Evolutionary conservation across 2,329 filamentous ascomycete species (phyloP).

Genomic region (Exophiala xenobiotica): DNA sequence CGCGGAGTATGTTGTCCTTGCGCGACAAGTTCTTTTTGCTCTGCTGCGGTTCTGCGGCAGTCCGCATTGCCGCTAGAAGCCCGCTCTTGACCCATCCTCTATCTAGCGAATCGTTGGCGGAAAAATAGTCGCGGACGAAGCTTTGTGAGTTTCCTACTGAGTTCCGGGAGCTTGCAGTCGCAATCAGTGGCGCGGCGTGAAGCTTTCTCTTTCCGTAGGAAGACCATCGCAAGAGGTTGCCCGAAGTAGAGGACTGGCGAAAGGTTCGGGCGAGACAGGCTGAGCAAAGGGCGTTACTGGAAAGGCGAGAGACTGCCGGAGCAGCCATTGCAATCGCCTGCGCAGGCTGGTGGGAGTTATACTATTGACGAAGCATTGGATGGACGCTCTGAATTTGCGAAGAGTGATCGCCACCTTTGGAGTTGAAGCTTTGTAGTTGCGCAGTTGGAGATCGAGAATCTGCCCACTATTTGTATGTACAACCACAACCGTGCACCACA

Average conservation of each 20-base stretch:
- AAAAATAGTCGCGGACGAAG: slow-evolving; percentile 32
- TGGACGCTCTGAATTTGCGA: not conserved
- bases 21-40: not conserved
- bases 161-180: slow-evolving; percentile 8
- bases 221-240: slow-evolving; percentile 21
- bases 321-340: slow-evolving; percentile 21
- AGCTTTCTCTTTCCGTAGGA: slow-evolving; percentile 26
- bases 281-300: slow-evolving; percentile 19
- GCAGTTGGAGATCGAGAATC: not conserved
- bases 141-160: slow-evolving; percentile 17
- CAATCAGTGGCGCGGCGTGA: slow-evolving; percentile 17
- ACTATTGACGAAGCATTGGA: not conserved
- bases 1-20: not conserved
- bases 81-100: slow-evolving; percentile 30
- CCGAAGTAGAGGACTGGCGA: slow-evolving; percentile 11
- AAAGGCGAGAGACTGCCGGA: slow-evolving; percentile 22
- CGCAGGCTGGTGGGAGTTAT: slow-evolving; percentile 4
- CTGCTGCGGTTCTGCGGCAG: slow-evolving; percentile 14
- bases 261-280: slow-evolving; percentile 15
- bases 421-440: not conserved
- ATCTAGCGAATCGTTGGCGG: slow-evolving; percentile 31
- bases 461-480: too few species aligned
- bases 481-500: not conserved
- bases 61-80: slow-evolving; percentile 27
- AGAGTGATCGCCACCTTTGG: not conserved